Evolutionary conservation across 225 moss, liverwort and hornwort species (phyloP).

Genomic region (Bryoerythrophyllum caledonicum): DNA sequence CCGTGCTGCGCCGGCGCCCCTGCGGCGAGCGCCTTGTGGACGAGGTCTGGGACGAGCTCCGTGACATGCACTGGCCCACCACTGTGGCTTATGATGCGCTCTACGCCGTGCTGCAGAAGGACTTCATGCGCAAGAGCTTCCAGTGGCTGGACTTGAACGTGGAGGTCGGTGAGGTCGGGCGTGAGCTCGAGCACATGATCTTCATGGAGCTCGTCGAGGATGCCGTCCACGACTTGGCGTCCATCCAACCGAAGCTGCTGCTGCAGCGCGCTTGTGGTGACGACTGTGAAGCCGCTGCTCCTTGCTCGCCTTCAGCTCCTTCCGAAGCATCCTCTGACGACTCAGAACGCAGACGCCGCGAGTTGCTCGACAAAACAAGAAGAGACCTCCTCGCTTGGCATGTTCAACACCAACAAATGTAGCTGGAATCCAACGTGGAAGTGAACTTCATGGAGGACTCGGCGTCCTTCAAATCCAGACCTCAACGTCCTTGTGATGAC

Average conservation of each 20-base stretch:
- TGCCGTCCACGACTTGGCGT: slow-evolving; percentile 15
- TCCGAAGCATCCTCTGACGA: slow-evolving; percentile 18
- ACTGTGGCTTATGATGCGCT: slow-evolving; percentile 47
- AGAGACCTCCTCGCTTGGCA: slow-evolving; percentile 62
- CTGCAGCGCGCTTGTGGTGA: too few relatives aligned
- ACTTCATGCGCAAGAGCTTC: slow-evolving; percentile 50
- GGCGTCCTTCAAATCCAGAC: too few relatives aligned
- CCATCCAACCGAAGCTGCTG: not conserved
- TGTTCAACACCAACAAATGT: slow-evolving; percentile 60
- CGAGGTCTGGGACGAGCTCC: slow-evolving; percentile 50
- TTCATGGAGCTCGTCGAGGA: slow-evolving; percentile 50
- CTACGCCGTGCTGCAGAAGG: slow-evolving; percentile 52
- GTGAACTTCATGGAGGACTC: too few relatives aligned
- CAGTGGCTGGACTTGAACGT: slow-evolving; percentile 52
- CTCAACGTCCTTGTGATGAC: too few relatives aligned
- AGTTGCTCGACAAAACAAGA: slow-evolving; percentile 54
- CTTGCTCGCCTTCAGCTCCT: slow-evolving; percentile 12
- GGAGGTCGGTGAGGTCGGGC: slow-evolving; percentile 42
- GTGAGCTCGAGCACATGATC: slow-evolving; percentile 31
- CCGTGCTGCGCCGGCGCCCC: slow-evolving; percentile 22
- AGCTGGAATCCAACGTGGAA: slow-evolving; percentile 6
- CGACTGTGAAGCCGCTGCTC: not conserved
- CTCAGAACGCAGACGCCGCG: slow-evolving; percentile 41
- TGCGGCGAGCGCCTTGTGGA: slow-evolving; percentile 41
- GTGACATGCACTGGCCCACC: slow-evolving; percentile 55